Conservation (phyloP, 192 early-diverging fungal genomes). For the Umbelopsis ramanniana region DNA sequence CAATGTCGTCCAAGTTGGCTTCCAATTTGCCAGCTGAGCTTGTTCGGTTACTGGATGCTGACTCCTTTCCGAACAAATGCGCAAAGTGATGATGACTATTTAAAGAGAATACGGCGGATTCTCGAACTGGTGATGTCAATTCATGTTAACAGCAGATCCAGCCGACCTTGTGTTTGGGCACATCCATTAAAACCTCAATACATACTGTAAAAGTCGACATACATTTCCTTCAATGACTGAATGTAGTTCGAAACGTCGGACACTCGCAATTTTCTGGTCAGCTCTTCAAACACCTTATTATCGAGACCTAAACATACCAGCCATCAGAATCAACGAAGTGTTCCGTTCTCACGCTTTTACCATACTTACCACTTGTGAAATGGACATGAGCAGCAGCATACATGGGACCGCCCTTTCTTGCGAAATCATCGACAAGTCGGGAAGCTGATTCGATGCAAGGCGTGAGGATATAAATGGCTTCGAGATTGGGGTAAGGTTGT, state of each 20-base stretch:
- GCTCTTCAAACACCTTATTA: conserved; percentile 60
- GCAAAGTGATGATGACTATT: conserved; percentile 33
- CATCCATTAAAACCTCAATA: not conserved
- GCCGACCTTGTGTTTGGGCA: no score
- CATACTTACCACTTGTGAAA: conserved; percentile 56
- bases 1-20: conserved; percentile 52
- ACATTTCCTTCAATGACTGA: conserved; percentile 73
- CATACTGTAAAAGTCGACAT: conserved; percentile 83
- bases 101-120: conserved; percentile 37
- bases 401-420: conserved; percentile 42
- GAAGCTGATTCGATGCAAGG: conserved; percentile 59
- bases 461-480: conserved; percentile 65
- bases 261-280: conserved; percentile 48
- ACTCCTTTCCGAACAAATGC: conserved; percentile 28
- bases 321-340: not conserved
- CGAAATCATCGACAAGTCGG: conserved; percentile 63
- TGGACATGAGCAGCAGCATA: conserved; percentile 66
- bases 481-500: conserved; percentile 61
- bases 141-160: not conserved
- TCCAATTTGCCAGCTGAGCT: conserved; percentile 38
- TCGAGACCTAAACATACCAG: conserved; percentile 54
- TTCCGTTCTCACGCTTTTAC: not conserved
- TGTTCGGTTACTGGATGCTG: not conserved
- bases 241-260: conserved; percentile 61
- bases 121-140: conserved; percentile 27